A percentile compares a stretch with the other conserved stretches of the same genome.
Evolutionary conservation across 2,329 filamentous ascomycete species (phyloP).

Genomic region (Scedosporium dehoogii): DNA sequence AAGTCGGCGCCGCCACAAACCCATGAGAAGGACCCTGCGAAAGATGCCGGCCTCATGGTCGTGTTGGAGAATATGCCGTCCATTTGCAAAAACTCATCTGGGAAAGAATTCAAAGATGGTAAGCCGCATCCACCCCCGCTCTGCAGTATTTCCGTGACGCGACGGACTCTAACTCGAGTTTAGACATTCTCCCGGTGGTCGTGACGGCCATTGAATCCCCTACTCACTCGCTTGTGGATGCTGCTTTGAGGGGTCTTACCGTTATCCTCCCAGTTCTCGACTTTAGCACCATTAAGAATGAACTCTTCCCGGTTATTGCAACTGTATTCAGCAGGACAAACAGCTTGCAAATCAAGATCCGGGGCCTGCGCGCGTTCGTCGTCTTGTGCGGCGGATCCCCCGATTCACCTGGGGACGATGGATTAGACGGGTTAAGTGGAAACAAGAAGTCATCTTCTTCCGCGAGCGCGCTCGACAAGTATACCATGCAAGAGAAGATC

Average conservation of each 20-base stretch:
- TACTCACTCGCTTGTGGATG: conserved; percentile 82
- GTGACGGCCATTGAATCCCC: conserved; percentile 76
- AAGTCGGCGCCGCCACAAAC: conserved; percentile 38
- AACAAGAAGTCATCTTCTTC: conserved; percentile 51
- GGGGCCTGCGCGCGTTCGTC: conserved; percentile 81
- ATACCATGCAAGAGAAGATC: conserved; percentile 96
- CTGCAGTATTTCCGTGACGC: no score
- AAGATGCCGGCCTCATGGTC: conserved; percentile 86
- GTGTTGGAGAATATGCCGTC: conserved; percentile 72
- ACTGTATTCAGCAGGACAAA: conserved; percentile 86
- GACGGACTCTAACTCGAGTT: conserved; percentile 1
- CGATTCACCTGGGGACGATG: conserved; percentile 49
- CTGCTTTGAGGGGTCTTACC: conserved; percentile 68
- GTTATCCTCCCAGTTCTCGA: conserved; percentile 80
- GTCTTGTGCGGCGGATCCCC: conserved; percentile 74
- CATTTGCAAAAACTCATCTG: conserved; percentile 71
- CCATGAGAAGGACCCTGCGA: conserved; percentile 68
- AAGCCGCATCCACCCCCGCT: conserved; percentile 20
- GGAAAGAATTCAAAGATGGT: conserved; percentile 93
- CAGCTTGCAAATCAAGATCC: conserved; percentile 88
- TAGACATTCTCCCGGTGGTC: conserved; percentile 82
- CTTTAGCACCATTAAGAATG: conserved; percentile 94
- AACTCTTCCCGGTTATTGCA: conserved; percentile 87
- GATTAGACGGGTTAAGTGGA: conserved; percentile 60
- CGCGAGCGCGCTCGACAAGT: conserved; percentile 73